Evolutionary conservation across 2,329 filamentous ascomycete species (phyloP), one percentile per base, ranked within the genome.

Genomic region (Stagonosporopsis chrysanthemi): DNA sequence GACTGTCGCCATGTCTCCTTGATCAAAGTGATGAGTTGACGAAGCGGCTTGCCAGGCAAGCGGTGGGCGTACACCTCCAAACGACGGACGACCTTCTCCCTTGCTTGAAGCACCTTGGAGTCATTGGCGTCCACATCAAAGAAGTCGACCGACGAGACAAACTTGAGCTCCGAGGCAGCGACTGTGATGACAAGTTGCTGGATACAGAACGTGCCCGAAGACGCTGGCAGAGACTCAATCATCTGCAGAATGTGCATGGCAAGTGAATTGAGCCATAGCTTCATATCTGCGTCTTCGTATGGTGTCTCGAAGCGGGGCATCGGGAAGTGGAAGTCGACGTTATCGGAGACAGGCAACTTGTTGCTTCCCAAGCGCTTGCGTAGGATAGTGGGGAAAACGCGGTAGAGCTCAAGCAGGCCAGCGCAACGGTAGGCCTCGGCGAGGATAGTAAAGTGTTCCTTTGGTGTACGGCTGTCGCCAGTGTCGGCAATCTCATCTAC

Each of bases 401-500:
- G 80, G 64, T 86, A 86, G 19, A 86, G 67, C 60, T 86, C 82
- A 42, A 85, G 72, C 4, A 85, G 75, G 1, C 82, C 83, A 2
- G 81, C 77, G 50, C 79, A 81, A 31, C 83, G 80, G 58, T 84
- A 84, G 1, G 81, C 79, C 61, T 84, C 81, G 2, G 83, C 83
- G 61, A 84, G 78, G 7, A 79, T 78, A 33, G 84, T 75, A 36
- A 85, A 79, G 63, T 86, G 81, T 70, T 78, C 78, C 49, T 83
- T 80, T 2, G 82, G 78, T 0, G 83, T 85, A 48, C 81, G 78
- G 44, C 79, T 75, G 62, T 86, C 83, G 6, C 80, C 82, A 8
- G 81, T 79, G 35, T 82, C 81, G 56, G 80, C 74, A 17, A 86
- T 78, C 40, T 81, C 79, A 0, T 79, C 75, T 28, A 79, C 77